Percentiles rank a stretch among this genome's conserved stretches.
Conservation (phyloP, 208 protist genomes). For the Naegleria gruberi region DNA sequence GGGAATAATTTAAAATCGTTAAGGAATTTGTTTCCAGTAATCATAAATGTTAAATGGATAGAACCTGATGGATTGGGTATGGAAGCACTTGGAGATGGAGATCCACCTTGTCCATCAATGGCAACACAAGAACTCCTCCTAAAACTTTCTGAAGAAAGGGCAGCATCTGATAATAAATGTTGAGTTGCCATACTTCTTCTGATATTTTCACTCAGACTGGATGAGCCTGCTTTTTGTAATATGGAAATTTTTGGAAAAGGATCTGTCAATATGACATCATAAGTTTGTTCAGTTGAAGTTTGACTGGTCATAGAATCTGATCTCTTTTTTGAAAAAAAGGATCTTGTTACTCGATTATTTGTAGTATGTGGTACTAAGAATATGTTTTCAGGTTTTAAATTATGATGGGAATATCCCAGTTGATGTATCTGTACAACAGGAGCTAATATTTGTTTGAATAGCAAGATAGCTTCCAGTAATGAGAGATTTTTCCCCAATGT, state of each 20-base stretch:
- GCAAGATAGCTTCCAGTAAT: not conserved
- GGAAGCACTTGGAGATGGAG: not conserved
- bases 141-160: not conserved
- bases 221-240: not conserved
- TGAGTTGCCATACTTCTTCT: not conserved
- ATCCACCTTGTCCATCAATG: too few species aligned
- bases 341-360: too few species aligned
- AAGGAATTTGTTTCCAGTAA: not conserved
- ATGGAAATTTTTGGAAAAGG: not conserved
- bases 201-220: not conserved
- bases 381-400: not conserved
- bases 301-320: too few species aligned
- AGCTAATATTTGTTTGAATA: not conserved
- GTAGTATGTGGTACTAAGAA: not conserved
- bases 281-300: too few species aligned
- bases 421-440: not conserved
- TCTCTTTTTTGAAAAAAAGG: too few species aligned
- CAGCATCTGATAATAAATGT: not conserved
- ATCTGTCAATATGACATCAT: not conserved
- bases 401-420: not conserved
- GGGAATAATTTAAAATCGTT: not conserved
- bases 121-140: too few species aligned
- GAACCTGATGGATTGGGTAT: not conserved
- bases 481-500: not conserved
- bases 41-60: not conserved